Evolutionary conservation across 2,329 filamentous ascomycete genomes (phyloP), one percentile per base, ranked within the genome.

Genomic region (Colletotrichum abscissum): DNA sequence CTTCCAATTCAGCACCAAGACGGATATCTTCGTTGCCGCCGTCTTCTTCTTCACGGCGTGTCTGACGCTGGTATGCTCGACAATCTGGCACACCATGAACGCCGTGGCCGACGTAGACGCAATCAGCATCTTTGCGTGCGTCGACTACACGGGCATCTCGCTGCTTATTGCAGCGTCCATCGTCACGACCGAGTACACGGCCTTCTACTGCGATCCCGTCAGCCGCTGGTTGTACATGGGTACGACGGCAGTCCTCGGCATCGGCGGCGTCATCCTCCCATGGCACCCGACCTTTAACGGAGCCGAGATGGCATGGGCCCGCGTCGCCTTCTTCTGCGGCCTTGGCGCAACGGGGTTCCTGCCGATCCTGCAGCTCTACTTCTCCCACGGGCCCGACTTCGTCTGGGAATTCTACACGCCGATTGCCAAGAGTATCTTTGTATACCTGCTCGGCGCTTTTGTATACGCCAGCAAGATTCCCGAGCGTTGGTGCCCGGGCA

Each of bases 71-170:
- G 91, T 96, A 80, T 99, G 97, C 91, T 97, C 94, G 75, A 96
- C 93, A 75, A 92, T 98, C 80, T 99, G 97, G 97, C 97, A 99
- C 85, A 98, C 97, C 30, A 98, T 99, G 95, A 98, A 96, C 85
- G 95, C 94, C 78, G 97, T 98, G 67, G 95, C 96, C 22, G 94
- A 97, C 77, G 92, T 97, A 79, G 91, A 92, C 24, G 90, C 97
- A 55, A 93, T 99, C 84, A 97, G 97, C 81, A 93, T 95, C 74
- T 98, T 99, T 79, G 97, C 97, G 22, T 99, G 97, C 82, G 95
- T 99, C 72, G 97, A 99, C 83, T 99, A 99, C 84, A 98, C 97
- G 0, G 97, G 97, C 68, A 99, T 99, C 77, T 98, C 95, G 1
- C 87, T 99, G 63, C 90, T 99, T 30, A 97, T 99, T 65, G 95